Conservation (phyloP, 2,329 filamentous ascomycete species). For the Monosporascus sp. region DNA sequence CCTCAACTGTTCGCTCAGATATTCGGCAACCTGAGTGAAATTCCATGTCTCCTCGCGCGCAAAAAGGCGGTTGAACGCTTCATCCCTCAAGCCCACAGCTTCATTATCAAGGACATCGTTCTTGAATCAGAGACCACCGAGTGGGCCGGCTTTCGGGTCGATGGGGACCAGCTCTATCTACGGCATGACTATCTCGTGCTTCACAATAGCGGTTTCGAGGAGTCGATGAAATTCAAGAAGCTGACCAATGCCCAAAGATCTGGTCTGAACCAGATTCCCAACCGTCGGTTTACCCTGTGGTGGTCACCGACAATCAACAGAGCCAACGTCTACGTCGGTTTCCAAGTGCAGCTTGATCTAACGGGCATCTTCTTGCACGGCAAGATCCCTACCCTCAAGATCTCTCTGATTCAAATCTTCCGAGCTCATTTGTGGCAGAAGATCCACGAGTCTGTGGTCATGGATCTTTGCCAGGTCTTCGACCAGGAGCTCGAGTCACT, state of each 20-base stretch:
- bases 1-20: constrained; percentile 11
- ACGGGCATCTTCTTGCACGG: constrained; percentile 99
- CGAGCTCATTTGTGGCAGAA: constrained; percentile 99
- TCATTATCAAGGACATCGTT: constrained; percentile 34
- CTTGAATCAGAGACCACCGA: constrained; percentile 38
- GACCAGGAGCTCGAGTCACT: constrained; percentile 95
- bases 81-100: constrained; percentile 27
- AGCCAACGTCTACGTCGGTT: constrained; percentile 97
- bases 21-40: constrained; percentile 13
- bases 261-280: constrained; percentile 97
- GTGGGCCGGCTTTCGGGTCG: constrained; percentile 48
- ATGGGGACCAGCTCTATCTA: constrained; percentile 45
- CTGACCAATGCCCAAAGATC: constrained; percentile 94
- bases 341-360: constrained; percentile 96
- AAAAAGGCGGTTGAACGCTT: constrained; percentile 11
- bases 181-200: constrained; percentile 44
- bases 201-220: constrained; percentile 50
- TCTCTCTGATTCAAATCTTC: constrained; percentile 98
- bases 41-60: constrained; percentile 13
- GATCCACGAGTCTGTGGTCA: constrained; percentile 92
- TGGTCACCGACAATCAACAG: constrained; percentile 93
- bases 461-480: constrained; percentile 98
- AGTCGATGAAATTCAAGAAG: constrained; percentile 96
- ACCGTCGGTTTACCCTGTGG: constrained; percentile 97
- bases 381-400: constrained; percentile 97